These are phyloP conservation scores for Carallia pectinifolia DNA, from an alignment of 345 rosid genomes.

Conservation along the genomic window DNA sequence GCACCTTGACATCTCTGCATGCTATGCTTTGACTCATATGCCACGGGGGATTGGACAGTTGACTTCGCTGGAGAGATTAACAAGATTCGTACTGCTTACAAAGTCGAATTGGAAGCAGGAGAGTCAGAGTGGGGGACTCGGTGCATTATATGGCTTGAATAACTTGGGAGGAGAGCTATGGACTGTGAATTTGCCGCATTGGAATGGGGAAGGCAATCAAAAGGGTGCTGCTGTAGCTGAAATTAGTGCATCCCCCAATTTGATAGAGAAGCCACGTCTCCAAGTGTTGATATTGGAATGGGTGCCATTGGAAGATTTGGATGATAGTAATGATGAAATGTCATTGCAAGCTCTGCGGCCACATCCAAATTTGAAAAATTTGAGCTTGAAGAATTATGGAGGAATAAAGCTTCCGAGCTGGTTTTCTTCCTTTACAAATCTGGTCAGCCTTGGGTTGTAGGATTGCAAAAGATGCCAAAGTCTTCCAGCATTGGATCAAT, in stretches of 20 bases:
- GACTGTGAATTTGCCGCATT: neutral
- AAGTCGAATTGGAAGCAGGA: neutral
- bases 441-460: neutral
- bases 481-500: constrained; percentile 10
- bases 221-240: no score
- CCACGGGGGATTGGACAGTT: constrained; percentile 23
- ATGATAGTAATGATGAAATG: neutral
- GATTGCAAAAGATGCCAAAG: constrained; percentile 4
- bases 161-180: constrained; percentile 8
- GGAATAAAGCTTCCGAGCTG: constrained; percentile 10
- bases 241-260: neutral
- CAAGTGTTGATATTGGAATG: constrained; percentile 13
- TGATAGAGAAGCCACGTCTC: constrained; percentile 13
- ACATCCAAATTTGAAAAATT: constrained; percentile 14
- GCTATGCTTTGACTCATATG: constrained; percentile 14
- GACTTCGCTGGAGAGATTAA: constrained; percentile 21
- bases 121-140: neutral
- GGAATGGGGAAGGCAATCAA: neutral
- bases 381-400: constrained; percentile 6
- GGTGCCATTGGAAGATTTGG: neutral
- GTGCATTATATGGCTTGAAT: constrained; percentile 16
- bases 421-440: constrained; percentile 2
- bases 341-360: constrained; percentile 13
- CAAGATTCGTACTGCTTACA: constrained; percentile 2
- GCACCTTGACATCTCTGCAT: neutral